Conservation (phyloP, 345 rosid species). For the Syzygium grande region DNA sequence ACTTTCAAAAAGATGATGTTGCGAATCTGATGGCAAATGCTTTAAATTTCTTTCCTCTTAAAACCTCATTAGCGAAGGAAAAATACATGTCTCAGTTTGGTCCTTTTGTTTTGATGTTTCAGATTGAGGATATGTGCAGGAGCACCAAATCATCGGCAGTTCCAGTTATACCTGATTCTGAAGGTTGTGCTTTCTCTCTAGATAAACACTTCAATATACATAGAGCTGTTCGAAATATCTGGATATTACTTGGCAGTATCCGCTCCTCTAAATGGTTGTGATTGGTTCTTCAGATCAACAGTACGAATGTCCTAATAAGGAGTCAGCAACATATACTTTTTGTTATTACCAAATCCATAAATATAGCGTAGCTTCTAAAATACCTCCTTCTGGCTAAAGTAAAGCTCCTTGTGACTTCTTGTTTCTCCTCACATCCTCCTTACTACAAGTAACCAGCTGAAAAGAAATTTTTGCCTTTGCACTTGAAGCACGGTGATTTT, state of each 20-base stretch:
- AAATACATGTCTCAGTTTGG: neutral
- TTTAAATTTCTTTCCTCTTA: neutral
- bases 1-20: neutral
- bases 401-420: neutral
- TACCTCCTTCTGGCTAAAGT: neutral
- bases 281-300: neutral
- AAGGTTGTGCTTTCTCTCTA: constrained; percentile 38
- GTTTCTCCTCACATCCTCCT: neutral
- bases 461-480: neutral
- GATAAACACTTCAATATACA: neutral
- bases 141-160: constrained; percentile 71
- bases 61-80: neutral
- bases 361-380: neutral
- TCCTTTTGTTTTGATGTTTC: constrained; percentile 1
- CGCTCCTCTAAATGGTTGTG: neutral
- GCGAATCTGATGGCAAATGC: neutral
- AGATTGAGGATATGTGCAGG: constrained; percentile 90
- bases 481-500: neutral
- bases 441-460: neutral
- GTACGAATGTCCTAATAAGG: neutral
- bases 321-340: neutral
- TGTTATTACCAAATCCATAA: neutral
- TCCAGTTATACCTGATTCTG: constrained; percentile 86
- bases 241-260: neutral
- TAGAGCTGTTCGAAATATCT: neutral